Evolutionary conservation across 1,284 basidiomycete genomes (phyloP), one percentile per base, ranked within the genome.

Genomic region (Apiotrichum laibachii): DNA sequence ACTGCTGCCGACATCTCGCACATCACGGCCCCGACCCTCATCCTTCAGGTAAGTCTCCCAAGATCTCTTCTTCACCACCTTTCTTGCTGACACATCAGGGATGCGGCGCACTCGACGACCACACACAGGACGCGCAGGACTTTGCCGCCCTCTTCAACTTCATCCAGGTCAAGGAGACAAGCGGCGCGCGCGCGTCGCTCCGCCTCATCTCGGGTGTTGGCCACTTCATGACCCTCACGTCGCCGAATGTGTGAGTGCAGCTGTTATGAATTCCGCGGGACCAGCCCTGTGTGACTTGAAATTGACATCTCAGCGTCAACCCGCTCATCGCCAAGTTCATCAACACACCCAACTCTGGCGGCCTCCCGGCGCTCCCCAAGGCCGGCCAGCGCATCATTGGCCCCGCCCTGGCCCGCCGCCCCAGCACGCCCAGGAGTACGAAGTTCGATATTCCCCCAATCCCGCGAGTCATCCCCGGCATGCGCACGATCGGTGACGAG

Each of bases 181-280:
- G 22, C 56, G 60, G 43, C 16, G 39, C 39, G 22, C 43, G 57
- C 21, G 47, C 49, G 15, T 37, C 43, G 15, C 35, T 48, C 5
- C 40, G 33, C 37, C 50, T 56, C 22, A 46, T 67, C 33, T 56
- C 62, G 11, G 50, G 51, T 33, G 55, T 55, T 2, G 56, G 59
- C n/a, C 53, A 59, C 35, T 65, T 59, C 55, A 63, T 67, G 59
- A 61, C 66, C 5, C 55, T 69, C 7, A 63, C 66, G 13, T 54
- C 51, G 33, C 61, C 66, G 0, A 65, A 69, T 35, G 47, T 64
- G 67, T 69, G 44, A 42, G 65, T 62, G n/a, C n/a, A n/a, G n/a
- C n/a, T n/a, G n/a, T n/a, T n/a, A n/a, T n/a, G n/a, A n/a, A n/a
- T n/a, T n/a, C n/a, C n/a, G n/a, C n/a, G n/a, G n/a, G n/a, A n/a